Evolutionary conservation across 169 alveolate genomes (phyloP).

Genomic region (Eimeria praecox): DNA sequence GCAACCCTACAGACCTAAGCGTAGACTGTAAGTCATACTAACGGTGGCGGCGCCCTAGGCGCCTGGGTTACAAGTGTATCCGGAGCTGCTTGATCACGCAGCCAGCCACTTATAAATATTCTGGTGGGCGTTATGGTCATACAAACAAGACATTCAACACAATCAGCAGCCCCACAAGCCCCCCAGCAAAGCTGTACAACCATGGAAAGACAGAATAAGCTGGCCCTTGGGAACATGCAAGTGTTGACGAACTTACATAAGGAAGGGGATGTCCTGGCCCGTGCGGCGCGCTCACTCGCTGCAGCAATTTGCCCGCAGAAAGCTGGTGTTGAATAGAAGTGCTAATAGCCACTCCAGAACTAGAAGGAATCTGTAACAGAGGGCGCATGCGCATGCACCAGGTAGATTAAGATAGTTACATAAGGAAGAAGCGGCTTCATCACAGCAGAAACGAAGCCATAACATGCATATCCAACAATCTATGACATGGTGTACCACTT

Average conservation of each 20-base stretch:
- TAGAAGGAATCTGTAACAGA: not conserved
- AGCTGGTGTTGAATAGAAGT: not conserved
- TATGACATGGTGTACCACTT: too few relatives aligned
- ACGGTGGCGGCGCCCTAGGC: too few relatives aligned
- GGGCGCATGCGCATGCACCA: not conserved
- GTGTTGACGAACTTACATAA: not conserved
- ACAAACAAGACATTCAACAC: not conserved
- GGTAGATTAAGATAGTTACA: not conserved
- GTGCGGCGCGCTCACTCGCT: not conserved
- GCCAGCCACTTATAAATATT: not conserved
- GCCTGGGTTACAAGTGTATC: too few relatives aligned
- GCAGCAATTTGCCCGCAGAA: not conserved
- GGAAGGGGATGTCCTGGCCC: not conserved
- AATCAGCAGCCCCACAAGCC: not conserved
- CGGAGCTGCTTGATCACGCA: not conserved
- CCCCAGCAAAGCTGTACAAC: not conserved
- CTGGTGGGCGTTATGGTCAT: not conserved
- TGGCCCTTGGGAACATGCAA: not conserved
- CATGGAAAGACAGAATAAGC: not conserved
- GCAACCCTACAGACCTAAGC: not conserved
- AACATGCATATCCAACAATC: too few relatives aligned
- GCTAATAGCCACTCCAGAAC: not conserved
- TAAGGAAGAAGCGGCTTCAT: not conserved
- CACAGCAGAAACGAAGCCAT: not conserved
- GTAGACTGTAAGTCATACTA: too few relatives aligned